Evolutionary conservation across 768 basidiomycete genomes (phyloP).

Genomic region (Boletus subcaerulescens): DNA sequence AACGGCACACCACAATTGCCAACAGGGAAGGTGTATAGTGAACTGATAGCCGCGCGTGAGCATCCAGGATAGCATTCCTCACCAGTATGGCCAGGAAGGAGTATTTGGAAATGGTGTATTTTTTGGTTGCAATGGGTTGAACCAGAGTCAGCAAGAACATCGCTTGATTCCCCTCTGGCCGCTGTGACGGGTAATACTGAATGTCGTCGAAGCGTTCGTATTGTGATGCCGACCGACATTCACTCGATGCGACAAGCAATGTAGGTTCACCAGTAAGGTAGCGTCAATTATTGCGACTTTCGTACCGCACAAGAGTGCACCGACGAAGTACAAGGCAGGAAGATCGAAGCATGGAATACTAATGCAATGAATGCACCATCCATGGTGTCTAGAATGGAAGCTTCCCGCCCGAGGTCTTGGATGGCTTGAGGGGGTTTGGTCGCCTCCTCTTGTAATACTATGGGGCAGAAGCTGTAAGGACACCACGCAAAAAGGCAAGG

Average conservation of each 20-base stretch:
- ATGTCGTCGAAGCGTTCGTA: no score
- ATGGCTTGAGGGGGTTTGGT: slow-evolving; percentile 58
- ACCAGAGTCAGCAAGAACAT: no score
- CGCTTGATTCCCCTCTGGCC: no score
- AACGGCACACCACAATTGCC: background rate
- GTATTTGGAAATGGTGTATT: background rate
- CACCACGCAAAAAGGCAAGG: background rate
- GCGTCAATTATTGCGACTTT: no score
- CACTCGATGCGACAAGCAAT: no score
- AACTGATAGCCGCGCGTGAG: background rate
- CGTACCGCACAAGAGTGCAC: no score
- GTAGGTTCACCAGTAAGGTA: no score
- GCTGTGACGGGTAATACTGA: no score
- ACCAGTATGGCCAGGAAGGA: slow-evolving; percentile 2
- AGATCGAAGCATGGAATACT: background rate
- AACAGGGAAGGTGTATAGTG: background rate
- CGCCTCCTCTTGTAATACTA: slow-evolving; percentile 38
- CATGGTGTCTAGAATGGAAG: slow-evolving; percentile 52
- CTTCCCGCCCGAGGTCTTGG: slow-evolving; percentile 46
- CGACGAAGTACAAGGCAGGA: no score
- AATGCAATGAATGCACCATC: slow-evolving; percentile 7
- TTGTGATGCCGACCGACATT: no score
- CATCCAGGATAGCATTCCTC: slow-evolving; percentile 1
- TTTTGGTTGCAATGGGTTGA: no score
- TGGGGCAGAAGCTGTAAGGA: background rate